phyloP scores from a whole-genome alignment of 257 asterid species.

The Lithospermum erythrorhizon region DNA sequence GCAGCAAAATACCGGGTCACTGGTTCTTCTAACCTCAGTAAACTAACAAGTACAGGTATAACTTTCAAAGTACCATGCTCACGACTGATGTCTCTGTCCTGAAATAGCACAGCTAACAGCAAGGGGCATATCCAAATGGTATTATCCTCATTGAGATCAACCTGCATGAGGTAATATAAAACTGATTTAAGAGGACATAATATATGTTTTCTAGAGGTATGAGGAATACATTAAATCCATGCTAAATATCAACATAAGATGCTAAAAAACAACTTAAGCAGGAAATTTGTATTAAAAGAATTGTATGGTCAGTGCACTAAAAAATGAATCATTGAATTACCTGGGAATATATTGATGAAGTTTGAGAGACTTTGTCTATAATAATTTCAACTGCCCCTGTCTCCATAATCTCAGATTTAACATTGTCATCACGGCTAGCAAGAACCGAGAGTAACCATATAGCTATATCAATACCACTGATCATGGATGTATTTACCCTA shows the following conservation, averaged over 20 bases:
- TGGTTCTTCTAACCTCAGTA: constrained; percentile 77
- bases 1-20: constrained; percentile 92
- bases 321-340: constrained; percentile 19
- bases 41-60: constrained; percentile 74
- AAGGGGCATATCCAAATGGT: constrained; percentile 82
- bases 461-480: constrained; percentile 63
- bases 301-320: not conserved
- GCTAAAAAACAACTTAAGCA: not conserved
- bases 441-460: constrained; percentile 87
- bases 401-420: constrained; percentile 72
- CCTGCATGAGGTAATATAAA: constrained; percentile 27
- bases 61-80: constrained; percentile 73
- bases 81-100: constrained; percentile 77
- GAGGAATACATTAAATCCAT: not conserved
- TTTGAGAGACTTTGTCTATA: constrained; percentile 61
- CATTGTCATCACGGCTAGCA: constrained; percentile 60
- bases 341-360: constrained; percentile 56
- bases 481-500: constrained; percentile 52
- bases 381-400: constrained; percentile 91
- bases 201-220: no score
- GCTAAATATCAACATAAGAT: not conserved
- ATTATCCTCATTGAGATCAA: constrained; percentile 77
- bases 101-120: constrained; percentile 67
- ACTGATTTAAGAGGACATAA: not conserved
- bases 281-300: not conserved